Percentiles rank a stretch among this genome's conserved stretches.
These are phyloP conservation scores for Ophiostoma tasmaniense DNA, from an alignment of 2,329 filamentous ascomycete genomes.

Conservation along the genomic window DNA sequence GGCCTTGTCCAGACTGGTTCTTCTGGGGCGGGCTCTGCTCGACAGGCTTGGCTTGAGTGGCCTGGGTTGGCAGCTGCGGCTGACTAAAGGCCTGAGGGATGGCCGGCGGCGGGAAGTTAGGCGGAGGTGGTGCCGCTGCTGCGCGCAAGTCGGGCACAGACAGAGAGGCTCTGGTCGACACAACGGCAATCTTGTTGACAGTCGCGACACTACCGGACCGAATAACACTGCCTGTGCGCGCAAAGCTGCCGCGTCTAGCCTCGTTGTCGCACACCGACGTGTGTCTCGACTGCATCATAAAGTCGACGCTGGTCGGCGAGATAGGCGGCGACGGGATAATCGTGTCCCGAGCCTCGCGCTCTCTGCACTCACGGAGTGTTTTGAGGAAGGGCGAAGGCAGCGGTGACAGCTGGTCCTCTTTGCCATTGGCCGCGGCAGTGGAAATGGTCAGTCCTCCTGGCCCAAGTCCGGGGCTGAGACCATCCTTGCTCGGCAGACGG, in stretches of 20 bases:
- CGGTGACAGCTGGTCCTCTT: conserved; percentile 15
- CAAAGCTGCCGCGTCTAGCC: not conserved
- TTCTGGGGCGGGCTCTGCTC: conserved; percentile 17
- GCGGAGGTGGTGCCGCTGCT: not conserved
- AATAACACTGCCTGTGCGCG: not conserved
- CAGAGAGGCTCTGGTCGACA: not conserved
- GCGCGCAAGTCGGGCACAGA: conserved; percentile 24
- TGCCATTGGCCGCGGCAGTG: not conserved
- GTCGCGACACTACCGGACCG: not conserved
- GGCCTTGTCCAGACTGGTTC: conserved; percentile 23
- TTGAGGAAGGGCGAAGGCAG: not conserved
- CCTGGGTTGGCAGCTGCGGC: not conserved
- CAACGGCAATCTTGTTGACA: not conserved
- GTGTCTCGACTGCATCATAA: conserved; percentile 34
- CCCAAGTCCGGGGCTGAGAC: not conserved
- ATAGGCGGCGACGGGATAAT: conserved; percentile 36
- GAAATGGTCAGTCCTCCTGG: not conserved
- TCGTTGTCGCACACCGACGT: conserved; percentile 20
- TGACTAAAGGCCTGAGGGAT: not conserved
- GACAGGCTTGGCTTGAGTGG: not conserved
- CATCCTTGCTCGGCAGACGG: not conserved
- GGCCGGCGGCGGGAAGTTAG: conserved; percentile 4
- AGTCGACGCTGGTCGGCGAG: conserved; percentile 45
- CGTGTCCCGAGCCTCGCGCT: not conserved
- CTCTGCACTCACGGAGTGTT: not conserved